Evolutionary conservation across 331 rosid species (phyloP).

Genomic region (Spiraea crenata): DNA sequence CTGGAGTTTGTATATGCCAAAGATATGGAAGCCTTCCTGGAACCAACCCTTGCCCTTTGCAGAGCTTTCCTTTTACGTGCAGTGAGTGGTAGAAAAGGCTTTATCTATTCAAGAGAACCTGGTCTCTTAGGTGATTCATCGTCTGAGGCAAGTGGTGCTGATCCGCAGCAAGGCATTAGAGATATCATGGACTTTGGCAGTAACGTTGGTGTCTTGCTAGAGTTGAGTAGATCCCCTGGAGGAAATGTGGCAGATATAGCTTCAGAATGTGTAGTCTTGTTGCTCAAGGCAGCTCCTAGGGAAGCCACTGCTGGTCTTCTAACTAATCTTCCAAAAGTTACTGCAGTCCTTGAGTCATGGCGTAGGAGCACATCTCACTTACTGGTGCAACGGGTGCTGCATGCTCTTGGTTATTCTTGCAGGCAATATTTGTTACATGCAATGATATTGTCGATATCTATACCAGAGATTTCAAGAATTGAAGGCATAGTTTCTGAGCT

Average conservation of each 20-base stretch:
- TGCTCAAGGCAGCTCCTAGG: slow-evolving; percentile 88
- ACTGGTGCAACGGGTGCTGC: slow-evolving; percentile 66
- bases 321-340: slow-evolving; percentile 78
- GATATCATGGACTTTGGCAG: slow-evolving; percentile 85
- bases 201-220: slow-evolving; percentile 71
- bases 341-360: slow-evolving; percentile 71
- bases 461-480: slow-evolving; percentile 69
- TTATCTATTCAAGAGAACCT: slow-evolving; percentile 53
- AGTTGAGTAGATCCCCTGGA: slow-evolving; percentile 55
- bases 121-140: slow-evolving; percentile 54
- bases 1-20: slow-evolving; percentile 80
- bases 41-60: slow-evolving; percentile 86
- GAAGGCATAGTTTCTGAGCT: slow-evolving; percentile 73
- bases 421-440: slow-evolving; percentile 77
- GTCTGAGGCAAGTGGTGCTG: slow-evolving; percentile 49
- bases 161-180: slow-evolving; percentile 75
- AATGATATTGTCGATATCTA: slow-evolving; percentile 84
- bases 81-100: slow-evolving; percentile 56
- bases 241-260: slow-evolving; percentile 61
- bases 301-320: slow-evolving; percentile 88
- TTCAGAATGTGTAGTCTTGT: slow-evolving; percentile 75
- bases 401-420: slow-evolving; percentile 80
- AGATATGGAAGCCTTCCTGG: slow-evolving; percentile 91
- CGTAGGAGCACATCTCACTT: slow-evolving; percentile 46
- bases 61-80: slow-evolving; percentile 88